Base-by-base conservation (phyloP, 1,284 basidiomycete genomes). In the Marasmius tenuissimus region DNA sequence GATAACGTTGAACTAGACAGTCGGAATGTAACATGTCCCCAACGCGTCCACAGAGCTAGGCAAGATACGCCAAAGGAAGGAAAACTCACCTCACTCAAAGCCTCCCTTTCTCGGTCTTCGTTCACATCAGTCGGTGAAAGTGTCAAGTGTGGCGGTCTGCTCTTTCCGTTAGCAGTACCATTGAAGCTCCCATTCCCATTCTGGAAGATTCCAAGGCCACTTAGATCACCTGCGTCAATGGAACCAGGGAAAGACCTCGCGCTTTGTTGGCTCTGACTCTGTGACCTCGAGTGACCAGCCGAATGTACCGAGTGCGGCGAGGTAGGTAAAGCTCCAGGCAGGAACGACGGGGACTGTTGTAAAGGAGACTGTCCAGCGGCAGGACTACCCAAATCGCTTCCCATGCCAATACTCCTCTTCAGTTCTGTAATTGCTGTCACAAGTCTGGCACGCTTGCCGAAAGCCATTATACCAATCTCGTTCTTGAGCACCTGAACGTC, bases 401-500 rank as follows among this genome's bases (percentile, higher is more conserved):
- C 52, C 8, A 34, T 10, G 4, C 35, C 34, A 14, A 38, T 37
- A n/a, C 35, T 38, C 1, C 87, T 84, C 33, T 88, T 86, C 1
- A 99, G 85, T 67, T 99, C 97, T 22, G 87, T 79, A 71, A 99
- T 98, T n/a, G 93, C 95, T 69, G 97, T 96, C 38, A 93, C 90
- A 60, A 99, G 95, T 58, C 95, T 89, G 72, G 94, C 86, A 16
- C 97, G 93, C 73, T 97, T 97, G 22, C 97, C 97, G 69, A 97
- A 98, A 1, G 96, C 94, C 65, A 85, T 79, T 65, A 99, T 94
- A 53, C 97, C 97, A 63, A 99, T 92, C 78, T 99, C 97, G n/a
- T 78, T 81, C 78, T 98, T 98, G 69, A 99, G 88, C 18, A 97
- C 82, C 69, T 91, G 92, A 56, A 91, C 88, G 68, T 98, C 96